Base-by-base conservation (phyloP, 169 alveolate genomes). In the Eimeria brunetti region DNA sequence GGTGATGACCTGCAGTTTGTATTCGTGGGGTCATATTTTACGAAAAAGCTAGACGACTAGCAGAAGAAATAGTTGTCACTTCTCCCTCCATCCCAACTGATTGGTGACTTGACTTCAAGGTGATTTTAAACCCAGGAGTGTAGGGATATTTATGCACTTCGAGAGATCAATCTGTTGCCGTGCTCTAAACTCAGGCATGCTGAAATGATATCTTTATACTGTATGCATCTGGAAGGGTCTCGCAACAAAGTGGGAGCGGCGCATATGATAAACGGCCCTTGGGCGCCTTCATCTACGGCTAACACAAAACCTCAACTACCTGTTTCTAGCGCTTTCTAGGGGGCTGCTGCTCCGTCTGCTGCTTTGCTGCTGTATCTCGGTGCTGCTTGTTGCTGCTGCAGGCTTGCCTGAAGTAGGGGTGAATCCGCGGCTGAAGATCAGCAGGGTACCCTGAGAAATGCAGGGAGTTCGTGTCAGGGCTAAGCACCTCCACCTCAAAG, bases 401-500 rank as follows among this genome's bases (percentile, higher is more conserved):
- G 38, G 67, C 86, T 67, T 38, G 83, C 94, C 94, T 67, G 86
- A 71, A 88, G 86, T 88, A 75, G 12, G 94, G 73, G 46, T 71
- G 81, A 27, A 88, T 64, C 33, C 16, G 30, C 27, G 76, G 80
- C 33, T 46, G 95, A 18, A 56, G 30, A 27, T 89, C 95, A 36
- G 78, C 81, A 53, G 95, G 76, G 53, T 75, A 89, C 27, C 95
- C 95, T 9, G 76, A 44, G 67, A 91, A 91, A 7, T 56, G 91
- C 60, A 91, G 85, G 18, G 44, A 38, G 36, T 44, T 64, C 6
- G 83, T 44, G 44, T 78, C 75, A 24, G 84, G 58, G 16, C 46
- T 51, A 69, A 91, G 91, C 30, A 80, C 85, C 58, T 76, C 91
- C 38, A 80, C 95, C 75, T 91, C 94, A 89, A 94, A 89, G 80